These are phyloP conservation scores for Populus ilicifolia DNA, from an alignment of 345 rosid genomes.

Conservation along the genomic window DNA sequence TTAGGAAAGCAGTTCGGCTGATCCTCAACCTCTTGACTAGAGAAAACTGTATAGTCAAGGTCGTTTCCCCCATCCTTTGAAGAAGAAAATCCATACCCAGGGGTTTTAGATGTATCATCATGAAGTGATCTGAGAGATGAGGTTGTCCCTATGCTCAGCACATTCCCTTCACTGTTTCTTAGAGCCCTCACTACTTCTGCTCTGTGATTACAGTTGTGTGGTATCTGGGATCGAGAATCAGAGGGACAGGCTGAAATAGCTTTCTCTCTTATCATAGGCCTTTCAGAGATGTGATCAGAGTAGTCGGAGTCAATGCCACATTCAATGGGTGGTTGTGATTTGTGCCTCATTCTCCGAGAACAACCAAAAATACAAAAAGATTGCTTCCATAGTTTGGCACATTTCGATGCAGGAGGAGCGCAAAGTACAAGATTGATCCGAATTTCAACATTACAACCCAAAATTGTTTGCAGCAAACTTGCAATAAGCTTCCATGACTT, in stretches of 20 bases:
- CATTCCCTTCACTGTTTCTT: slow-evolving; percentile 72
- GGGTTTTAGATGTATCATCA: slow-evolving; percentile 26
- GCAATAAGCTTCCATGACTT: slow-evolving; percentile 94
- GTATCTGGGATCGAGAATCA: slow-evolving; percentile 33
- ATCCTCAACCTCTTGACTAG: slow-evolving; percentile 29
- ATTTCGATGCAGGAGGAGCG: slow-evolving; percentile 44
- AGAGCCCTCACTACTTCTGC: slow-evolving; percentile 43
- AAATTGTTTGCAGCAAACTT: slow-evolving; percentile 63
- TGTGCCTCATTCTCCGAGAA: slow-evolving; percentile 57
- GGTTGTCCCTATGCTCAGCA: slow-evolving; percentile 48
- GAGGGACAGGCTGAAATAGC: slow-evolving; percentile 30
- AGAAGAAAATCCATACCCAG: slow-evolving; percentile 25
- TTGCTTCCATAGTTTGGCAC: slow-evolving; percentile 46
- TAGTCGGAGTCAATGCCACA: slow-evolving; percentile 40
- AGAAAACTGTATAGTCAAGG: slow-evolving; percentile 10
- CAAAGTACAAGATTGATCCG: slow-evolving; percentile 56
- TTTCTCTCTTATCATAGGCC: slow-evolving; percentile 34
- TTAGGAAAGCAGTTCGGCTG: slow-evolving; percentile 43
- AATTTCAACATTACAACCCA: slow-evolving; percentile 89
- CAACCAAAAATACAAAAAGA: slow-evolving; percentile 70
- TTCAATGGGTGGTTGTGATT: slow-evolving; percentile 35
- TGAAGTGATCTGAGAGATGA: slow-evolving; percentile 31
- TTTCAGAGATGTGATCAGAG: slow-evolving; percentile 45
- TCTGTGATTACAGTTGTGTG: slow-evolving; percentile 26
- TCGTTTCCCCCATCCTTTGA: slow-evolving; percentile 26